Evolutionary conservation across 306 rosid species (phyloP).

Genomic region (Prunus fruticosa): DNA sequence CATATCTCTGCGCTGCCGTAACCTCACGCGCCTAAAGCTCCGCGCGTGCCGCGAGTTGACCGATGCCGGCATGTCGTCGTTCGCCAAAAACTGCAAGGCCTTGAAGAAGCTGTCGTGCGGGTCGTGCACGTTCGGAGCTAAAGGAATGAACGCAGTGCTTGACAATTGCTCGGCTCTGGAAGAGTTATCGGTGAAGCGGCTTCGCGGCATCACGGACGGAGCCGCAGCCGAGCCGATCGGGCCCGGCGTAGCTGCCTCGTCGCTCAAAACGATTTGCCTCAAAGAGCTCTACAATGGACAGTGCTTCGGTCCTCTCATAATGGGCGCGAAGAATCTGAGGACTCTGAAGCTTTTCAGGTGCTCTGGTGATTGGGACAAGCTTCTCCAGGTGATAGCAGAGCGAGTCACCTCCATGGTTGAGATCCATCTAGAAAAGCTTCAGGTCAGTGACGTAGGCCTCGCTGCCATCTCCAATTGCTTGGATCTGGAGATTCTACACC

Average conservation of each 20-base stretch:
- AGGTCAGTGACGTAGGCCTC: slow-evolving; percentile 74
- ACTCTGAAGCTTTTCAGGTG: slow-evolving; percentile 89
- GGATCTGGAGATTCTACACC: slow-evolving; percentile 83
- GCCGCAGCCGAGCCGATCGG: slow-evolving; percentile 71
- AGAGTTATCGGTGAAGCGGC: slow-evolving; percentile 88
- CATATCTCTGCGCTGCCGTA: slow-evolving; percentile 77
- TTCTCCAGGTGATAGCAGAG: slow-evolving; percentile 50
- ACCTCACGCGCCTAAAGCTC: slow-evolving; percentile 90
- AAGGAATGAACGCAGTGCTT: slow-evolving; percentile 89
- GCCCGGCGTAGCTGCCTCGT: slow-evolving; percentile 61
- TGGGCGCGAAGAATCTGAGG: slow-evolving; percentile 70
- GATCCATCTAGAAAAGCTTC: slow-evolving; percentile 86
- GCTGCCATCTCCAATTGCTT: slow-evolving; percentile 66
- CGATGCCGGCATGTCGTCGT: slow-evolving; percentile 70
- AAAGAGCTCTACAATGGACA: slow-evolving; percentile 91
- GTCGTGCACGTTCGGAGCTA: slow-evolving; percentile 86
- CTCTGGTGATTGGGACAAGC: slow-evolving; percentile 91
- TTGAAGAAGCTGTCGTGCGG: slow-evolving; percentile 97
- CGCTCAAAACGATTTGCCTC: slow-evolving; percentile 67
- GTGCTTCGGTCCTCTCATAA: slow-evolving; percentile 82
- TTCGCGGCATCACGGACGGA: slow-evolving; percentile 69
- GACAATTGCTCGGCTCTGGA: slow-evolving; percentile 67
- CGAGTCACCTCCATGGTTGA: slow-evolving; percentile 54
- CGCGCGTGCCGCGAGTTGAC: slow-evolving; percentile 86
- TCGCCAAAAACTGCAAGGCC: slow-evolving; percentile 77